phyloP scores from a whole-genome alignment of 345 rosid species.

The Abelmoschus esculentus region DNA sequence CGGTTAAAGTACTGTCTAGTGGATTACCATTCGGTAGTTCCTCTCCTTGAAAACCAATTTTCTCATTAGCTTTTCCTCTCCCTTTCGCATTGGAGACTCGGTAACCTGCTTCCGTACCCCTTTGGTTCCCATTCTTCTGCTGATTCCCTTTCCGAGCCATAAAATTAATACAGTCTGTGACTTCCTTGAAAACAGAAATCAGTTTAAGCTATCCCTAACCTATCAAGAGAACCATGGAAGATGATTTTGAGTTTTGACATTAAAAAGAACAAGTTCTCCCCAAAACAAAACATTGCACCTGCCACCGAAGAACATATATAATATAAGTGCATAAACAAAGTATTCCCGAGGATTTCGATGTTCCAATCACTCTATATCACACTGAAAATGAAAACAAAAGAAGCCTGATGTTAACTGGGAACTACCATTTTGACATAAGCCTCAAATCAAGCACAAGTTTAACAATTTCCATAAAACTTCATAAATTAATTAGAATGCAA shows the following conservation, averaged over 20 bases:
- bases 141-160: constrained; percentile 56
- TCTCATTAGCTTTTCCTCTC: constrained; percentile 35
- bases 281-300: constrained; percentile 11
- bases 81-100: constrained; percentile 28
- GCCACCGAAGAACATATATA: constrained; percentile 11
- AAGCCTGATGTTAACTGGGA: no score
- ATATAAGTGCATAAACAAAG: not conserved
- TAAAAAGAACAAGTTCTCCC: not conserved
- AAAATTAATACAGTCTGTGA: constrained; percentile 1
- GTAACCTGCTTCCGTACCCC: constrained; percentile 34
- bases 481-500: not conserved
- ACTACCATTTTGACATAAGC: not conserved
- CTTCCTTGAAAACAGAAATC: constrained; percentile 1
- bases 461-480: not conserved
- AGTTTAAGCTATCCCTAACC: constrained; percentile 17
- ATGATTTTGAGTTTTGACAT: not conserved
- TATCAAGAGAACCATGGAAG: constrained; percentile 6
- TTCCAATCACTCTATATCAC: no score
- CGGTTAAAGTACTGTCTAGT: not conserved
- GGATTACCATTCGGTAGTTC: constrained; percentile 38
- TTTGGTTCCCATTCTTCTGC: constrained; percentile 58
- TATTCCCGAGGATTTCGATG: not conserved
- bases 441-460: not conserved
- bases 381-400: no score
- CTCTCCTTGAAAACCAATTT: constrained; percentile 38